phyloP scores from a whole-genome alignment of 1,284 basidiomycete genomes.

The Apiotrichum montevideense region DNA sequence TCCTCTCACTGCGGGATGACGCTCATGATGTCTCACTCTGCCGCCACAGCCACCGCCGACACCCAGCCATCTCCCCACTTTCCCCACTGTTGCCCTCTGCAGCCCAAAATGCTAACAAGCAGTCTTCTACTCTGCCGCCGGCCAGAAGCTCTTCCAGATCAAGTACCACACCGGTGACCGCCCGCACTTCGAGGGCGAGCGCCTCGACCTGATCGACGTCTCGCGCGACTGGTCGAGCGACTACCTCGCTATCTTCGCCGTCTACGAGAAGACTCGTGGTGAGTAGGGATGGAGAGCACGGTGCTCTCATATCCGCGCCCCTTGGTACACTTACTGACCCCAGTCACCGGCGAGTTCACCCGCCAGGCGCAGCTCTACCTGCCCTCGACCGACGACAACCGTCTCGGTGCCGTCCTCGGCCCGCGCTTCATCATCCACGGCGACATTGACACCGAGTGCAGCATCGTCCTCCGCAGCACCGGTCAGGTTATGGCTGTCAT shows the following conservation, averaged over 20 bases:
- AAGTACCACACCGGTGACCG: neutral
- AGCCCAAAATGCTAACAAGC: neutral
- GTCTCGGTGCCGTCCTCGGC: conserved; percentile 1
- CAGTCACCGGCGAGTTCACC: neutral
- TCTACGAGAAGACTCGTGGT: neutral
- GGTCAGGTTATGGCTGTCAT: conserved; percentile 10
- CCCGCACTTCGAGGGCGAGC: conserved; percentile 3
- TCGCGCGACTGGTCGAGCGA: neutral
- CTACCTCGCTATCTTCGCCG: conserved; percentile 2
- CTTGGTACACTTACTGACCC: neutral
- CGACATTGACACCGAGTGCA: conserved; percentile 3
- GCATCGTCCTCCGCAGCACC: neutral
- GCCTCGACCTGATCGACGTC: conserved; percentile 7
- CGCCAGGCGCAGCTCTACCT: conserved; percentile 1
- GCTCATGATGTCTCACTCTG: no score
- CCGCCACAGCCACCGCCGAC: no score
- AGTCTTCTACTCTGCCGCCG: conserved; percentile 6
- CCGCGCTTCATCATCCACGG: conserved; percentile 6
- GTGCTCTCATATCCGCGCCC: neutral
- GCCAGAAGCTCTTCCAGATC: conserved; percentile 7
- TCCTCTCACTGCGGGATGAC: no score
- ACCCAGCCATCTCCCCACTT: no score
- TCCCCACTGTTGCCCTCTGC: no score
- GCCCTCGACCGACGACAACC: neutral
- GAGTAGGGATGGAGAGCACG: neutral